Base-by-base conservation (phyloP, 2,329 filamentous ascomycete species). In the Beauveria asiatica region DNA sequence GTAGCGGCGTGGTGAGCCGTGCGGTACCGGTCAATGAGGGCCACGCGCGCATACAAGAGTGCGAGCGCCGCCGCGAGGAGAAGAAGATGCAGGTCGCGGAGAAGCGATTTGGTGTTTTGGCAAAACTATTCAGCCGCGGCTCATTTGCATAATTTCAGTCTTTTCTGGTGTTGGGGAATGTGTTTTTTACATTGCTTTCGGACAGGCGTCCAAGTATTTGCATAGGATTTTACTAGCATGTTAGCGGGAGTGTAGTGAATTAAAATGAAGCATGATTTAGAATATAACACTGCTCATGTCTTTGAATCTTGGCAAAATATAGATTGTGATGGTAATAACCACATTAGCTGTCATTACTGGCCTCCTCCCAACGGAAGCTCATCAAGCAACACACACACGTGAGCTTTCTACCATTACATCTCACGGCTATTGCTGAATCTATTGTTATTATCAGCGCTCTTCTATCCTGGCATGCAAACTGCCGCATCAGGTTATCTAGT, bases 11-110 rank as follows among this genome's bases (percentile, higher is more conserved):
- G 10, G 39, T 56, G 62, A 81, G 83, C 67, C 83, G 79, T 62
- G 83, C 86, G 64, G 82, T 82, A 9, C 74, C 83, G 30, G 83
- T 85, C 71, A 83, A 74, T 57, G 84, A 86, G 70, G 75, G 81
- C 57, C 73, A 76, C 55, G 81, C 81, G 16, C 77, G 77, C 62
- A 68, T 86, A 54, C 75, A 79, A 37, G 81, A 86, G 72, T 79
- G 72, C 52, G 83, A 86, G 73, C 77, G 77, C 68, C 76, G 80
- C 68, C 76, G 84, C 62, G 80, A 85, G 74, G 78, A 79, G 69
- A 82, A 74, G 71, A 83, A 82, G 74, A 77, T 77, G 59, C 80
- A 78, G 69, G 83, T 82, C 1, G 83, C 80, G 1, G 80, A 83
- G 73, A 80, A 74, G 54, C 74, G 85, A 67, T 74, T 80, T 30